Evolutionary conservation across 2,329 filamentous ascomycete species (phyloP), one percentile per base, ranked within the genome.

Genomic region (Xylaria sp.): DNA sequence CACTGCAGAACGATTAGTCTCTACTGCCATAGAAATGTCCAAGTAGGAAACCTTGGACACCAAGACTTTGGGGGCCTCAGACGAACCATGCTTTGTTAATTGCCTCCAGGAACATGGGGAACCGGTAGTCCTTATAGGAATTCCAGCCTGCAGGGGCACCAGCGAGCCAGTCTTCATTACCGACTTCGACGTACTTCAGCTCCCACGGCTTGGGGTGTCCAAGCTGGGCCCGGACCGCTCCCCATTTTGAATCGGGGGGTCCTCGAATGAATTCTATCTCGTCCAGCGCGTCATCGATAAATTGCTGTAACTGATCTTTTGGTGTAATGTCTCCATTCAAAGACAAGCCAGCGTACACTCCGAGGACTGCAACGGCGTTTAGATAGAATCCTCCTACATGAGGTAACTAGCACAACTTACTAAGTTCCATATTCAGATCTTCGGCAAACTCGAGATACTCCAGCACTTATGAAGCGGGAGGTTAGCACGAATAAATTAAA

Each of bases 141-240:
- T 79, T 73, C 71, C 78, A 82, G 4, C 82, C 79, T 0, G 70
- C 68, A 1, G 79, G 77, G 4, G 80, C 82, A 3, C 80, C 79
- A 25, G 79, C 81, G 3, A 89, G 80, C 78, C 84, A 85, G 67
- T 90, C 88, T 71, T 90, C 88, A 71, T 90, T 90, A 60, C 88
- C 88, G 43, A 90, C 76, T 73, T 90, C 88, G 56, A 90, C 84
- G 67, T 84, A 87, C 10, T 82, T 77, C 49, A 90, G 78, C 29
- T 72, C 77, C 76, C 85, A 90, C 0, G 88, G 87, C 60, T 86
- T 79, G 0, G 85, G 81, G 67, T 89, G 83, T 3, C 88, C 88
- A 2, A 87, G 78, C 43, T 81, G 75, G 6, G 85, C 86, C 17
- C 87, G 85, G 6, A 81, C 74, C 3, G 81, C 78, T 13, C 87